Base-by-base conservation (phyloP, 2,329 filamentous ascomycete genomes). In the Cladosporium sphaerospermum region DNA sequence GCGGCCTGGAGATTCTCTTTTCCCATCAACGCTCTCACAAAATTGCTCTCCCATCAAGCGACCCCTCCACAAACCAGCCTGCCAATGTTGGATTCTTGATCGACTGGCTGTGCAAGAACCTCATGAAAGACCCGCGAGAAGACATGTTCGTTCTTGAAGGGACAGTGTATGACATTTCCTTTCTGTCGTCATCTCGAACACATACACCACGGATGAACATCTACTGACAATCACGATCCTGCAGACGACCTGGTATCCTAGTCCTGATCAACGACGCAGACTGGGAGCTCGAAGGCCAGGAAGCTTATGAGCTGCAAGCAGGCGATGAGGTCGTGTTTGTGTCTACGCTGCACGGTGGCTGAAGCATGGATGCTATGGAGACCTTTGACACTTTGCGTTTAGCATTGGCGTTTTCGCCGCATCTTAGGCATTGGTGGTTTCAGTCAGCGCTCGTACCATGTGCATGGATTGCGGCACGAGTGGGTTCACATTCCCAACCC, bases 241-340 rank as follows among this genome's bases (percentile, higher is more conserved):
- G 9, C 53, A 97, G 92, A 56, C 90, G 93, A 50, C 93, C 93
- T 4, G 93, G 93, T 2, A 96, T 99, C 69, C 81, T 99, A 41
- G 92, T 96, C 28, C 78, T 99, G 54, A 95, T 99, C 70, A 99
- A 99, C 68, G 93, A 99, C 63, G 89, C 90, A 23, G 93, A 99
- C 70, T 99, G 93, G 93, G 93, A 97, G 71, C 81, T 99, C 10
- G 93, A 97, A 72, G 93, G 91, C 14, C 92, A 97, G 72, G 90
- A 93, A 67, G 80, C 83, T 60, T 97, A 97, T 67, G 85, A 90
- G 71, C 73, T 99, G 54, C 84, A 92, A 71, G 72, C 77, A 57
- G 81, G 84, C 54, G 93, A 99, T 74, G 92, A 88, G 67, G 88
- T 99, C 62, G 77, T 97, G 60, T 99, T 99, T 73, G 91, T 99